Evolutionary conservation across 2,329 filamentous ascomycete genomes (phyloP), one percentile per base, ranked within the genome.

Genomic region (Hymenoscyphus infarciens): DNA sequence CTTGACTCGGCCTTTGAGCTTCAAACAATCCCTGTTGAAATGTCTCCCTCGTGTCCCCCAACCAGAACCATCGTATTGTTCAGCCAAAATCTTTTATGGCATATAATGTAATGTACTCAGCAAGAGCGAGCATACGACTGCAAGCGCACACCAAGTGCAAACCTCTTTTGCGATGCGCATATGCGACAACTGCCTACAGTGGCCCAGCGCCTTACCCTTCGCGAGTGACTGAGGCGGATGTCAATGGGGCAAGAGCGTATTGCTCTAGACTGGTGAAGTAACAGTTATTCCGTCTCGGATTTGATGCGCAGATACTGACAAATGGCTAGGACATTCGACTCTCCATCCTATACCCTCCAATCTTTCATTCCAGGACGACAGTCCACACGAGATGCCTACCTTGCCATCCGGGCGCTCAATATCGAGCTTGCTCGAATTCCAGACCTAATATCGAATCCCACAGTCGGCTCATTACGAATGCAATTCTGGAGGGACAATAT

Each of bases 401-500:
- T 96, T 69, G 92, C 93, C 63, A 86, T 99, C 63, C 90, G 94
- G 66, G 90, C 93, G 58, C 87, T 99, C 76, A 99, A 99, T 74
- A 84, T 98, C 71, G 94, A 97, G 75, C 85, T 97, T 64, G 91
- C 94, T 54, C 86, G 91, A 62, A 89, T 98, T 66, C 92, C 95
- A 62, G 94, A 98, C 77, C 87, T 90, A 13, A 93, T 95, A 22
- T 95, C 91, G 56, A 95, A 90, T 64, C 86, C 90, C n/a, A 89
- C 88, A 3, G 90, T 98, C 64, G 94, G 92, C 57, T 82, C 88
- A 59, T 87, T 98, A 82, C 92, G 95, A 67, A 88, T 97, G 77
- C 91, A 97, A 75, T 98, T 98, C 80, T 98, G 95, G 91, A 86
- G 91, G 57, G 93, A 98, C 70, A 87, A 91, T 4, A 80, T 99